A percentile compares a stretch with the other conserved stretches of the same genome.
These are phyloP conservation scores for Stylosanthes scabra DNA, from an alignment of 331 rosid genomes.

Conservation along the genomic window DNA sequence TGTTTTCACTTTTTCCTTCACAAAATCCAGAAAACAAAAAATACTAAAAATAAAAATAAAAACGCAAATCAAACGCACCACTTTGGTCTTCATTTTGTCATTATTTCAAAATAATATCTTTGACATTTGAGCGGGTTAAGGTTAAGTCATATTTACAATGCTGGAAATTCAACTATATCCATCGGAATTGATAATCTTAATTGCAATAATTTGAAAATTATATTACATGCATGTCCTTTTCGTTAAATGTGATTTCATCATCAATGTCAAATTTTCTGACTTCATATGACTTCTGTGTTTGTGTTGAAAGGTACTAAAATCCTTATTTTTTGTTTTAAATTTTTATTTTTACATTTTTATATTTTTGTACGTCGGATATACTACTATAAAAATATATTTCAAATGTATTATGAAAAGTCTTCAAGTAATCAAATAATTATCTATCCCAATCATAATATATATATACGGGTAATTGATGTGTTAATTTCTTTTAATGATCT, in stretches of 20 bases:
- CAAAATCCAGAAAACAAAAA: no score
- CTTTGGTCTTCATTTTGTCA: slow-evolving; percentile 45
- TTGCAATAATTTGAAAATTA: slow-evolving; percentile 41
- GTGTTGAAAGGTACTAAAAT: slow-evolving; percentile 42
- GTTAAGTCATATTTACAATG: slow-evolving; percentile 35
- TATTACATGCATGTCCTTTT: slow-evolving; percentile 17
- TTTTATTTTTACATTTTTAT: no score
- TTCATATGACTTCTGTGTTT: slow-evolving; percentile 44
- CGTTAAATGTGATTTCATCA: slow-evolving; percentile 50
- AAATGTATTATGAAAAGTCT: no score
- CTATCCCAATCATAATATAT: no score
- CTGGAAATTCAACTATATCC: slow-evolving; percentile 42
- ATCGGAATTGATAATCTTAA: slow-evolving; percentile 34
- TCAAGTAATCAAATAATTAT: no score
- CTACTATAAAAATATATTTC: no score
- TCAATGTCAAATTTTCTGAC: slow-evolving; percentile 48
- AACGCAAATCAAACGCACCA: background rate
- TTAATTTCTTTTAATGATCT: no score
- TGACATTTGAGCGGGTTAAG: slow-evolving; percentile 46
- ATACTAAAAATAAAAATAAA: no score
- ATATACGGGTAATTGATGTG: no score
- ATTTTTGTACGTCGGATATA: slow-evolving; percentile 32
- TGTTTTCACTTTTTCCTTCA: no score
- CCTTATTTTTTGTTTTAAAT: slow-evolving; percentile 24
- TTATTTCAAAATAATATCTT: slow-evolving; percentile 42